Evolutionary conservation across 106 monocot species (phyloP).

Genomic region (Acorus calamus): DNA sequence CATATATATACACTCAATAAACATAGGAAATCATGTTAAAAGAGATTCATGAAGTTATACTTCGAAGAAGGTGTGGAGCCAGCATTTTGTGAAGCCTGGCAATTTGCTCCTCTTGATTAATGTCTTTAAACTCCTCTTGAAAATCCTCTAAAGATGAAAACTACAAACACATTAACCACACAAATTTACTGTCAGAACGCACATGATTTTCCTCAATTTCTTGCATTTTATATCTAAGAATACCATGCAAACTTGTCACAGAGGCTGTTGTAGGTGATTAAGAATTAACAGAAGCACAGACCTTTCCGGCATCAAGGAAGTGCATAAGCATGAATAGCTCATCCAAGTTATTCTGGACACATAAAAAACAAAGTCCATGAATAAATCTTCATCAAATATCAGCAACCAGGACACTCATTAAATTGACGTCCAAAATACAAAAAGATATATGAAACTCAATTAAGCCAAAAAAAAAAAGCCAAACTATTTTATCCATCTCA

Average conservation of each 20-base stretch:
- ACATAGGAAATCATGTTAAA: background rate
- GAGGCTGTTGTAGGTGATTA: too few species aligned
- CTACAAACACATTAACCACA: slow-evolving; percentile 27
- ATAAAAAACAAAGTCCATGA: too few species aligned
- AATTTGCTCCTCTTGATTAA: slow-evolving; percentile 94
- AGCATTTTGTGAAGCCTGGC: slow-evolving; percentile 96
- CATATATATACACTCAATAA: background rate
- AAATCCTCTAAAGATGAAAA: slow-evolving; percentile 92
- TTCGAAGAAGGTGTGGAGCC: slow-evolving; percentile 87
- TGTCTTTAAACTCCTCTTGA: slow-evolving; percentile 93
- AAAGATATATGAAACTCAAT: too few species aligned
- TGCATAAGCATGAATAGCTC: slow-evolving; percentile 99
- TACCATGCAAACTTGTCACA: too few species aligned
- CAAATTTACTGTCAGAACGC: background rate
- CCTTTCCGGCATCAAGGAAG: slow-evolving; percentile 98
- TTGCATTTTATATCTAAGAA: too few species aligned
- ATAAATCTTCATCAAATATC: too few species aligned
- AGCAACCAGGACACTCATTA: too few species aligned
- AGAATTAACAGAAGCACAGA: slow-evolving; percentile 16
- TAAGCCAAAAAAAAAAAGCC: too few species aligned
- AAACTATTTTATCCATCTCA: too few species aligned
- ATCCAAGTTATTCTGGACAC: slow-evolving; percentile 91
- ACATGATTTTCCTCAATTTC: too few species aligned
- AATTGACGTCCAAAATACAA: too few species aligned
- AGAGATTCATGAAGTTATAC: slow-evolving; percentile 28